These are phyloP conservation scores for Exophiala xenobiotica DNA, from an alignment of 2,329 filamentous ascomycete genomes.

Conservation along the genomic window DNA sequence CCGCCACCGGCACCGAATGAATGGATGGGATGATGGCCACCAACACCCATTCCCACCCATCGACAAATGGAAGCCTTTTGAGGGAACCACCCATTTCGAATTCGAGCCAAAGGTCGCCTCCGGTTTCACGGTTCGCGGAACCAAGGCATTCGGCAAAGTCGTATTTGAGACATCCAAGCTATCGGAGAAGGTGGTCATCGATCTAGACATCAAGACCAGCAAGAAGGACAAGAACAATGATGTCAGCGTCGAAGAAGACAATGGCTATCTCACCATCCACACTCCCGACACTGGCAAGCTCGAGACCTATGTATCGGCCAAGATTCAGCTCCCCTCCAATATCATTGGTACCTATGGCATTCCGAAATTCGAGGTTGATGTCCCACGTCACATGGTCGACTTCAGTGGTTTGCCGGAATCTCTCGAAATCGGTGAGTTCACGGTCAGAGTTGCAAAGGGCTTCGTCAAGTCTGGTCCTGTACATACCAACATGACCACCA, in stretches of 20 bases:
- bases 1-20: background rate
- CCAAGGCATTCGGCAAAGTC: conserved; percentile 20
- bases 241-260: conserved; percentile 17
- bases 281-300: conserved; percentile 13
- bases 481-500: conserved; percentile 17
- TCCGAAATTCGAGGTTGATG: conserved; percentile 17
- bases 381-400: conserved; percentile 23
- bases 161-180: conserved; percentile 23
- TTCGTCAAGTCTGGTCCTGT: conserved; percentile 23
- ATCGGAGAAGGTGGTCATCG: conserved; percentile 19
- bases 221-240: conserved; percentile 17
- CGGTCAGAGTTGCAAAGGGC: conserved; percentile 14
- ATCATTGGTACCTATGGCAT: conserved; percentile 20
- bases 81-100: conserved; percentile 23
- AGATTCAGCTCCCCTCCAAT: conserved; percentile 24
- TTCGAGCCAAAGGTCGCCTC: conserved; percentile 18
- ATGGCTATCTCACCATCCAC: conserved; percentile 16
- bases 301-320: conserved; percentile 12
- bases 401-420: conserved; percentile 23
- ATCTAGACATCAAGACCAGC: conserved; percentile 25
- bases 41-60: conserved; percentile 73
- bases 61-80: conserved; percentile 18
- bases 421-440: conserved; percentile 19
- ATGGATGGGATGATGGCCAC: conserved; percentile 63
- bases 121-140: conserved; percentile 14